A percentile compares a stretch with the other conserved stretches of the same genome.
phyloP scores from a whole-genome alignment of 495 filamentous ascomycete genomes.

The Penicillium canescens region DNA sequence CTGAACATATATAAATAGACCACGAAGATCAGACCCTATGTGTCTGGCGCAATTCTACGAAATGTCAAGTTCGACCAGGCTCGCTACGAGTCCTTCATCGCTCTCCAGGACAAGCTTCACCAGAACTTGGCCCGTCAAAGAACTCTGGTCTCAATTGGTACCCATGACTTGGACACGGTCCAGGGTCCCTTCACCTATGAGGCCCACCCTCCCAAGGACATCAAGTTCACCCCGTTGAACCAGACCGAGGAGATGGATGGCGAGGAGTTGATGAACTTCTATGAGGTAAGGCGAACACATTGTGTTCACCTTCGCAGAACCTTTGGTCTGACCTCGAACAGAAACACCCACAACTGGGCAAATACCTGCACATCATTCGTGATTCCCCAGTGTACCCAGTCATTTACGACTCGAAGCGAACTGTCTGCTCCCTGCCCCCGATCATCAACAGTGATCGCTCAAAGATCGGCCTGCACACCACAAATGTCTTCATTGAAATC shows the following conservation, averaged over 20 bases:
- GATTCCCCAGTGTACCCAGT: conserved; percentile 96
- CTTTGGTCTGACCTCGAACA: conserved; percentile 23
- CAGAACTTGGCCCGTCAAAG: conserved; percentile 92
- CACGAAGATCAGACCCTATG: conserved; percentile 75
- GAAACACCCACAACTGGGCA: conserved; percentile 80
- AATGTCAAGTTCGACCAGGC: conserved; percentile 88
- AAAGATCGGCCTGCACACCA: conserved; percentile 88
- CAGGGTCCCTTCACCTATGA: conserved; percentile 97
- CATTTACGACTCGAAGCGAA: conserved; percentile 84
- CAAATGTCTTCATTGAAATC: conserved; percentile 94
- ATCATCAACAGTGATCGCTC: conserved; percentile 98
- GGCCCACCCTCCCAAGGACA: conserved; percentile 86
- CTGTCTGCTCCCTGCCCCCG: conserved; percentile 89
- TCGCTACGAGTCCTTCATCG: conserved; percentile 95
- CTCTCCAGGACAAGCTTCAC: conserved; percentile 96
- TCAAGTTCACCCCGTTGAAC: conserved; percentile 88
- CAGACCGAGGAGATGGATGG: conserved; percentile 85
- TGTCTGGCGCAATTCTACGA: conserved; percentile 83
- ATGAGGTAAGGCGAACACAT: conserved; percentile 58
- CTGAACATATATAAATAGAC: conserved; percentile 49
- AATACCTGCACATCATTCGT: conserved; percentile 87
- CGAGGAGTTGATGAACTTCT: conserved; percentile 89
- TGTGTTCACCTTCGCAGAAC: not conserved
- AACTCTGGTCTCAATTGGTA: conserved; percentile 93
- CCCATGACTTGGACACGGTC: conserved; percentile 92